Conservation (phyloP, 176 grass and related monocot genomes). For the Bolboschoenus planiculmis region DNA sequence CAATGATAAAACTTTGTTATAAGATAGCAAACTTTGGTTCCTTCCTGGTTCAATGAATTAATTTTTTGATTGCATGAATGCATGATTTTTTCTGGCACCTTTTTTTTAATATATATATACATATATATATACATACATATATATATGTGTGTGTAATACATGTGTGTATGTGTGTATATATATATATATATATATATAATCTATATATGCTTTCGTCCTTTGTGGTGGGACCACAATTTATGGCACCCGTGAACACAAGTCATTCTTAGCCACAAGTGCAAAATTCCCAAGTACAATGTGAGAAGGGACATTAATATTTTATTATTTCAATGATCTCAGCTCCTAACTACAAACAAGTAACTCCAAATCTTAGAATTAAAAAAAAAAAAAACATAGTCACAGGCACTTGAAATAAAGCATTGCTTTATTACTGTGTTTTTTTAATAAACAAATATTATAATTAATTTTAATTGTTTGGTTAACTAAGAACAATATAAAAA, state of each 20-base stretch:
- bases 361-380: background rate
- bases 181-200: background rate
- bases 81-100: no score
- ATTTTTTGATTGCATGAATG: background rate
- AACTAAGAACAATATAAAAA: background rate
- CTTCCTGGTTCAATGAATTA: background rate
- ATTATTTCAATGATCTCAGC: background rate
- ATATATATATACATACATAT: no score
- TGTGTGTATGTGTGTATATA: background rate
- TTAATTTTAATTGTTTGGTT: background rate
- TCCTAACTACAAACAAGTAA: background rate
- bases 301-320: background rate
- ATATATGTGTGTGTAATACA: no score
- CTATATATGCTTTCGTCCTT: background rate
- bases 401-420: background rate
- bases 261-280: slow-evolving; percentile 14
- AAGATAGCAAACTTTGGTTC: background rate
- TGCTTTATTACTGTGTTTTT: background rate
- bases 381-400: background rate
- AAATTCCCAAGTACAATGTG: background rate
- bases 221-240: background rate
- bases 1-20: background rate
- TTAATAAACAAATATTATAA: background rate
- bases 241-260: slow-evolving; percentile 15
- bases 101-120: no score